Percentiles rank a stretch among this genome's conserved stretches.
Conservation (phyloP, 441 rosid species). For the Capsella rubella region DNA sequence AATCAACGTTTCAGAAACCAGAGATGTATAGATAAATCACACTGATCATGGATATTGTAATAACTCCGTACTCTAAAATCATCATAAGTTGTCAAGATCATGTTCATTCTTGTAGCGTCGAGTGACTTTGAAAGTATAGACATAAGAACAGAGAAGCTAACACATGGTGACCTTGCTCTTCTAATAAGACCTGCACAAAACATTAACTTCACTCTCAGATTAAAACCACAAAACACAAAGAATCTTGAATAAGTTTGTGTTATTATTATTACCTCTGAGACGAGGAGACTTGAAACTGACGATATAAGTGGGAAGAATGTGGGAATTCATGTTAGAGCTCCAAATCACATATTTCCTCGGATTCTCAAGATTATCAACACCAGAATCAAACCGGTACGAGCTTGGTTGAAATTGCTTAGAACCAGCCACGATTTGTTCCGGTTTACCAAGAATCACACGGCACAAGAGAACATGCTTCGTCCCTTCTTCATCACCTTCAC, state of each 20-base stretch:
- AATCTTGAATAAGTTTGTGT: background rate
- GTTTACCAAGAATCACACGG: slow-evolving; percentile 63
- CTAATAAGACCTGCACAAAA: slow-evolving; percentile 5
- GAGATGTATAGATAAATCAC: background rate
- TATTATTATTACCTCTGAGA: slow-evolving; percentile 29
- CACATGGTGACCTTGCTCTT: slow-evolving; percentile 41
- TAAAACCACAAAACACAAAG: background rate
- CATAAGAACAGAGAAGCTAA: slow-evolving; percentile 42
- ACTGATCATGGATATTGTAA: background rate
- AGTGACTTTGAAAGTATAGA: slow-evolving; percentile 44
- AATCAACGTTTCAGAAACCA: slow-evolving; percentile 6
- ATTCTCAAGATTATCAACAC: slow-evolving; percentile 55
- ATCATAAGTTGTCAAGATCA: slow-evolving; percentile 30
- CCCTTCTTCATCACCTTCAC: slow-evolving; percentile 55
- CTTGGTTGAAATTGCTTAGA: slow-evolving; percentile 59
- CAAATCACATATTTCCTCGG: slow-evolving; percentile 59
- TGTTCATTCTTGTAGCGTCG: slow-evolving; percentile 38
- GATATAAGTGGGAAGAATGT: slow-evolving; percentile 52
- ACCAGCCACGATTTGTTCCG: slow-evolving; percentile 50
- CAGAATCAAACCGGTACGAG: slow-evolving; percentile 56
- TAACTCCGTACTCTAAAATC: slow-evolving; percentile 46
- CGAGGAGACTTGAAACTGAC: slow-evolving; percentile 51
- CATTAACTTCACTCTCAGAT: background rate
- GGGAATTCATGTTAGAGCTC: slow-evolving; percentile 60
- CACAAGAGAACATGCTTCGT: slow-evolving; percentile 56